Conservation (phyloP, 2,329 filamentous ascomycete genomes). For the Diplodia scrobiculata region DNA sequence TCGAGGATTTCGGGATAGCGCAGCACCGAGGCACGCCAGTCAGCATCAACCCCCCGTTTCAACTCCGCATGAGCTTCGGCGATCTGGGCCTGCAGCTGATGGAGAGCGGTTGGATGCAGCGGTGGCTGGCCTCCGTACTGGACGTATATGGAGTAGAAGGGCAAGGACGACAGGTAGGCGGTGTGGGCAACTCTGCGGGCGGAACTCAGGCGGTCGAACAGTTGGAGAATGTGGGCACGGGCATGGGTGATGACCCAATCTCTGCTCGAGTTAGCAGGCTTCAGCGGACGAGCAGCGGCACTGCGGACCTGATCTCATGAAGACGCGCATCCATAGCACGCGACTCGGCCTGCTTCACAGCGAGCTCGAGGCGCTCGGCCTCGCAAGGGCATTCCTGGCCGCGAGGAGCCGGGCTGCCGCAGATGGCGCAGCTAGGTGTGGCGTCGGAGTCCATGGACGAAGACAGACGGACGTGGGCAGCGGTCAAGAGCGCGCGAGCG, state of each 20-base stretch:
- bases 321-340: conserved; percentile 44
- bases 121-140: conserved; percentile 51
- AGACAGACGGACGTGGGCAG: neutral
- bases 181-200: conserved; percentile 48
- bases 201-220: conserved; percentile 47
- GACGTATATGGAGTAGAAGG: conserved; percentile 52
- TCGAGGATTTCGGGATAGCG: conserved; percentile 78
- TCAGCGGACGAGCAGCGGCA: neutral
- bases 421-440: conserved; percentile 47
- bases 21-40: conserved; percentile 75
- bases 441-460: conserved; percentile 39
- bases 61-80: conserved; percentile 65
- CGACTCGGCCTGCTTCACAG: conserved; percentile 45
- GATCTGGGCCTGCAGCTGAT: conserved; percentile 56
- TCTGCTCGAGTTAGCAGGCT: conserved; percentile 36
- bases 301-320: conserved; percentile 42
- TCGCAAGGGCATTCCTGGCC: conserved; percentile 47
- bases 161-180: conserved; percentile 49
- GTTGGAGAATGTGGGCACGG: conserved; percentile 49
- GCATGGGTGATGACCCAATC: conserved; percentile 53
- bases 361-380: conserved; percentile 45
- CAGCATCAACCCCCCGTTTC: conserved; percentile 74
- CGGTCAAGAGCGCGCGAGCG: neutral
- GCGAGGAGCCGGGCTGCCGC: conserved; percentile 41
- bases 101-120: conserved; percentile 46